These are phyloP conservation scores for Colletotrichum sublineola DNA, from an alignment of 2,329 filamentous ascomycete species.

Conservation along the genomic window DNA sequence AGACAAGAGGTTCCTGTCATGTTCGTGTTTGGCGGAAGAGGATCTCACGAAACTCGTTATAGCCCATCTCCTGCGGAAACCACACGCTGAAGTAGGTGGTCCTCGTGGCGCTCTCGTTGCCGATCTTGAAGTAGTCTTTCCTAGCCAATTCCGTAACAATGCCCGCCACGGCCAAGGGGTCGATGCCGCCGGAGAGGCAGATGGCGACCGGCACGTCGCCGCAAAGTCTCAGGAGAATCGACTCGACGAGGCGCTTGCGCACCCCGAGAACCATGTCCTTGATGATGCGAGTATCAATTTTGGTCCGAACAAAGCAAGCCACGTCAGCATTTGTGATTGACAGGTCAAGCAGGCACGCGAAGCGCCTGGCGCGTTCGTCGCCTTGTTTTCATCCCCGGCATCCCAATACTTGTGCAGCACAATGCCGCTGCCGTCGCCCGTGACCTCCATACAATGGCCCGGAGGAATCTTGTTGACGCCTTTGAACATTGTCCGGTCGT, in stretches of 20 bases:
- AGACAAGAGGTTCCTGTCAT: too few relatives aligned
- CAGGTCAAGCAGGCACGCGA: not conserved
- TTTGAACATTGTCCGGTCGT: not conserved
- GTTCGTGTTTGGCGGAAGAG: too few relatives aligned
- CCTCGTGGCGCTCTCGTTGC: too few relatives aligned
- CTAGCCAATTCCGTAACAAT: not conserved
- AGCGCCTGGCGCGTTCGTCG: not conserved
- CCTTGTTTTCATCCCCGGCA: not conserved
- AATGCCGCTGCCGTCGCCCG: too few relatives aligned
- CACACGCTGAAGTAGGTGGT: too few relatives aligned
- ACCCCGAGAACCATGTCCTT: not conserved
- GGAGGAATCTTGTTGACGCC: not conserved
- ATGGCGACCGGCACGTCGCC: not conserved
- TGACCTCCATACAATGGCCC: not conserved
- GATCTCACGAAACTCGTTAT: too few relatives aligned
- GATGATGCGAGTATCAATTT: not conserved
- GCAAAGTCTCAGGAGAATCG: not conserved
- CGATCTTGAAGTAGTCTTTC: too few relatives aligned
- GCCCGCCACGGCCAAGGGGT: not conserved
- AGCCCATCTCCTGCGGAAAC: too few relatives aligned
- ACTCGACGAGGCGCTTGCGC: not conserved
- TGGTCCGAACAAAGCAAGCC: not conserved
- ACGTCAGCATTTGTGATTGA: not conserved
- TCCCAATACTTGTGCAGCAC: not conserved
- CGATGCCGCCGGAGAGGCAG: not conserved